These are phyloP conservation scores for Syzygium oleosum DNA, from an alignment of 345 rosid genomes.

Conservation along the genomic window DNA sequence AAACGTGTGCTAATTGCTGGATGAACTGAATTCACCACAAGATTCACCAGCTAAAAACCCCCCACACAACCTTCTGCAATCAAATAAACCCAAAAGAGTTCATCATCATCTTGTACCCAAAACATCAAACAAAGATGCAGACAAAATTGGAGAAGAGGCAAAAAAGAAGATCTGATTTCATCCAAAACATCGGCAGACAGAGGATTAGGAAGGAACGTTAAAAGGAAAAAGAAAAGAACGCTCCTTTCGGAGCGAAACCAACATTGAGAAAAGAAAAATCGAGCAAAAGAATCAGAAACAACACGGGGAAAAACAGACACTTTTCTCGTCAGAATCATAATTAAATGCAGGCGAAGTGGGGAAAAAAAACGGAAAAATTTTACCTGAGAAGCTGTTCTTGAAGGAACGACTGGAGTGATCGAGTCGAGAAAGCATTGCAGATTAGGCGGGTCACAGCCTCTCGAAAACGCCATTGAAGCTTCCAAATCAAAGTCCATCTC, in stretches of 20 bases:
- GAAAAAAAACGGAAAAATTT: background rate
- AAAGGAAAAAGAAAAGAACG: background rate
- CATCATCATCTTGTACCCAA: background rate
- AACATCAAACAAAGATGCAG: background rate
- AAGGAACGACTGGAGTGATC: constrained; percentile 42
- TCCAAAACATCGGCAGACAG: background rate
- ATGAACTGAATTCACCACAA: background rate
- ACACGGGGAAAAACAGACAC: background rate
- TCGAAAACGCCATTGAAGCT: constrained; percentile 10
- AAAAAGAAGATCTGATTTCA: background rate
- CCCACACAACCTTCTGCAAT: background rate
- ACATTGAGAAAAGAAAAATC: background rate
- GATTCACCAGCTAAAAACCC: background rate
- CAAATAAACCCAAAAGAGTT: background rate
- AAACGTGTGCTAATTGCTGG: background rate
- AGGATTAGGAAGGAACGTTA: background rate
- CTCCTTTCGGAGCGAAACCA: background rate
- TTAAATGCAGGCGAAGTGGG: background rate
- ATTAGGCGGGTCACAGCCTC: constrained; percentile 9
- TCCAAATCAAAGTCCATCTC: background rate
- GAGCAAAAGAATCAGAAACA: background rate
- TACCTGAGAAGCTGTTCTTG: constrained; percentile 39
- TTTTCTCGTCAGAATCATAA: background rate
- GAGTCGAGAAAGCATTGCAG: constrained; percentile 37
- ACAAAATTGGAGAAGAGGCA: background rate